Evolutionary conservation across 345 rosid species (phyloP).

Genomic region (Aquilaria malaccensis): DNA sequence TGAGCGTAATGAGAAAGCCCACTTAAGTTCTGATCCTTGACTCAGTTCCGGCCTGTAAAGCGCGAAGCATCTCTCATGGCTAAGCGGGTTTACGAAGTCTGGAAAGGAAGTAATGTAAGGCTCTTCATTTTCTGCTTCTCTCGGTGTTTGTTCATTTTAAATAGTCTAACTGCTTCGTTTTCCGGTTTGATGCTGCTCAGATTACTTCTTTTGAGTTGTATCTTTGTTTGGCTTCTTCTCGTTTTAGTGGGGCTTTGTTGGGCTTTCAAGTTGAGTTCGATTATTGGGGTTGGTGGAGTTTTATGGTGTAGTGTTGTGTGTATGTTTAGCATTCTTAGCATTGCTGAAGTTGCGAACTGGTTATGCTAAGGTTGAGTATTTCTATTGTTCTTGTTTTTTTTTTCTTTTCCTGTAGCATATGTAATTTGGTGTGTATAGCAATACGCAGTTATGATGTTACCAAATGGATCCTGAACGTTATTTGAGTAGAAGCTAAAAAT

Average conservation of each 20-base stretch:
- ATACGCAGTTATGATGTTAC: no score
- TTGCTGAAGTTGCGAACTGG: no score
- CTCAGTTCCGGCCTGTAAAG: constrained; percentile 29
- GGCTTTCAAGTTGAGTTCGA: constrained; percentile 5
- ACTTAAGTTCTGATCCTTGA: constrained; percentile 24
- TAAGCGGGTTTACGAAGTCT: constrained; percentile 73
- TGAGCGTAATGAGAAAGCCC: background rate
- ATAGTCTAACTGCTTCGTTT: no score
- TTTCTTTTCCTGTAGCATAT: no score
- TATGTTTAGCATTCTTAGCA: no score
- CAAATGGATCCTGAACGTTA: no score
- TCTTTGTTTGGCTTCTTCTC: constrained; percentile 2
- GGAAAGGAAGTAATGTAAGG: constrained; percentile 95
- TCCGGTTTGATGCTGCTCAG: no score
- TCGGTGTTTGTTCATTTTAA: no score
- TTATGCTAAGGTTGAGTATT: no score
- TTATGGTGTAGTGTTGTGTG: background rate
- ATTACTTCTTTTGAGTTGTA: background rate
- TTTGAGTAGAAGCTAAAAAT: no score
- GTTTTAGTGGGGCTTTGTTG: constrained; percentile 14
- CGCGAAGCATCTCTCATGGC: constrained; percentile 40
- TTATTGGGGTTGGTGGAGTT: constrained; percentile 15
- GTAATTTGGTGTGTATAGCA: no score
- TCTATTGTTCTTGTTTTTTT: no score
- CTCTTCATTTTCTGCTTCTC: background rate